Evolutionary conservation across 192 early-diverging fungal genomes (phyloP).

Genomic region (Gigaspora rosea): DNA sequence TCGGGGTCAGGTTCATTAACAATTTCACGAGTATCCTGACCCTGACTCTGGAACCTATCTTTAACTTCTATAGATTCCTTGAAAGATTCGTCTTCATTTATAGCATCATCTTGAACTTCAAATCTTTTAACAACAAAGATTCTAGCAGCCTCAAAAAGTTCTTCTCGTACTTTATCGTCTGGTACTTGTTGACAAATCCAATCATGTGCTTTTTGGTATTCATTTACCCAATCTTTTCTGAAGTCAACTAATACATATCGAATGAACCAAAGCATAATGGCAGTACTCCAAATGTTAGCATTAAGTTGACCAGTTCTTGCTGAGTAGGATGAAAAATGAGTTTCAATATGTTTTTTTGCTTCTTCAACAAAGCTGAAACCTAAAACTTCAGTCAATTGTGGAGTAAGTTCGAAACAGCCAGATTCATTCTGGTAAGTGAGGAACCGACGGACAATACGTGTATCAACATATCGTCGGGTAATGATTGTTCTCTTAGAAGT

Average conservation of each 20-base stretch:
- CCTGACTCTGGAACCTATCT: too few relatives aligned
- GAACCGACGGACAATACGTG: slow-evolving; percentile 22
- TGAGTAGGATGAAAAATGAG: slow-evolving; percentile 12
- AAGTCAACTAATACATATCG: slow-evolving; percentile 21
- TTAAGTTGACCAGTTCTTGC: not conserved
- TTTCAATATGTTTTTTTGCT: not conserved
- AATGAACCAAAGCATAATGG: slow-evolving; percentile 24
- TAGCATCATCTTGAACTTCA: not conserved
- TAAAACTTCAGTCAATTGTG: slow-evolving; percentile 3
- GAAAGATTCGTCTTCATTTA: slow-evolving; percentile 20
- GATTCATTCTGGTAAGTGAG: slow-evolving; percentile 18
- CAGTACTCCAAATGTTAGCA: slow-evolving; percentile 8
- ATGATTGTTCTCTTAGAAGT: not conserved
- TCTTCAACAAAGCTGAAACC: slow-evolving; percentile 24
- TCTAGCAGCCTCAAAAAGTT: slow-evolving; percentile 22
- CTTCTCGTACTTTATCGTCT: slow-evolving; percentile 4
- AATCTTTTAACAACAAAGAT: slow-evolving; percentile 11
- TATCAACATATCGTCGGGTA: not conserved
- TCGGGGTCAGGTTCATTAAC: too few relatives aligned
- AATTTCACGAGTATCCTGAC: too few relatives aligned
- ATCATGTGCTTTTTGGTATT: not conserved
- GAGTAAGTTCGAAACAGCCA: slow-evolving; percentile 8
- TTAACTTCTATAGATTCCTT: not conserved
- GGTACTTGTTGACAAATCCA: slow-evolving; percentile 18
- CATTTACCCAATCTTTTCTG: slow-evolving; percentile 6